Evolutionary conservation across 2,329 filamentous ascomycete genomes (phyloP).

Genomic region (Colletotrichum karsti): DNA sequence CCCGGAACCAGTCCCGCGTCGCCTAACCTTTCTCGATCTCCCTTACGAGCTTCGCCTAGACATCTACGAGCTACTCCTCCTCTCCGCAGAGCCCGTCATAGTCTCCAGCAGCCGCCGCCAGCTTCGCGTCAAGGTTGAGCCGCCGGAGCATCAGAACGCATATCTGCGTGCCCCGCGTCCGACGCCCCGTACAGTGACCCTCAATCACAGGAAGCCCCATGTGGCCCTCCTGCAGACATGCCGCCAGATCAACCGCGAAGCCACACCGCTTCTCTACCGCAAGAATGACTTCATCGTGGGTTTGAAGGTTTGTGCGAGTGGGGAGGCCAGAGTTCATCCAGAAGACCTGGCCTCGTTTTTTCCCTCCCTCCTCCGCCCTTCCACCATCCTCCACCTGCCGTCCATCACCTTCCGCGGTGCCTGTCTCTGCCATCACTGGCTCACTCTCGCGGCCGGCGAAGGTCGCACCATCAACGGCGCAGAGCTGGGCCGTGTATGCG

Average conservation of each 20-base stretch:
- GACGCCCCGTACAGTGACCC: constrained; percentile 12
- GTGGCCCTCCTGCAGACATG: constrained; percentile 40
- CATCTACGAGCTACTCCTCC: constrained; percentile 36
- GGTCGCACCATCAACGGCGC: background rate
- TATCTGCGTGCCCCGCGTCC: constrained; percentile 15
- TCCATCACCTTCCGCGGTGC: constrained; percentile 30
- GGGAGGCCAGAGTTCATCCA: background rate
- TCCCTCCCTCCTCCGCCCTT: constrained; percentile 31
- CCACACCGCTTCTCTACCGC: constrained; percentile 38
- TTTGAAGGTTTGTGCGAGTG: constrained; percentile 25
- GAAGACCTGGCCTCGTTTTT: constrained; percentile 27
- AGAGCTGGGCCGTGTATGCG: background rate
- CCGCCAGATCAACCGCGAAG: constrained; percentile 39
- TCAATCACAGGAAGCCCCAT: constrained; percentile 28
- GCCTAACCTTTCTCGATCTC: constrained; percentile 33
- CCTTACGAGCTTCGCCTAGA: constrained; percentile 39
- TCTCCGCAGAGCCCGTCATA: constrained; percentile 17
- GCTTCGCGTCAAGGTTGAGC: constrained; percentile 18
- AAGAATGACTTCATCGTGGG: constrained; percentile 38
- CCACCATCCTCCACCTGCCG: constrained; percentile 29
- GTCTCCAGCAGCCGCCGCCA: constrained; percentile 25
- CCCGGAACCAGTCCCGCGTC: background rate
- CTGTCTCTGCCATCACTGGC: constrained; percentile 29
- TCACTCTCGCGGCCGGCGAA: background rate
- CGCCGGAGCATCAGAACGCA: constrained; percentile 14